Conservation (phyloP, 2,329 filamentous ascomycete species). For the Cladosporium sp. region DNA sequence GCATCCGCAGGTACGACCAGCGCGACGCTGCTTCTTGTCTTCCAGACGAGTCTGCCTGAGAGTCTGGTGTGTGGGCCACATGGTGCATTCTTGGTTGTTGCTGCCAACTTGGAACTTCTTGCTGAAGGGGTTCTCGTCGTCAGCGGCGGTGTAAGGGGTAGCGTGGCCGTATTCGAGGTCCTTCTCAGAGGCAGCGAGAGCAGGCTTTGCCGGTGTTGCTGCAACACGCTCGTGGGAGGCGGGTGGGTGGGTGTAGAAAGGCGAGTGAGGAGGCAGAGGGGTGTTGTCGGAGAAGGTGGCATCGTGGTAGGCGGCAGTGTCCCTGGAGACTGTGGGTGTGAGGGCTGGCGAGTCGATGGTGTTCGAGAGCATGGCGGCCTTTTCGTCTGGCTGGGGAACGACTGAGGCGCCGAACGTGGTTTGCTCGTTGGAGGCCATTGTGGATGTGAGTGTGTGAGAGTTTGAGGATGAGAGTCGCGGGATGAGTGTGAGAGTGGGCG, state of each 20-base stretch:
- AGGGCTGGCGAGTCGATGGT: slow-evolving; percentile 38
- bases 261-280: slow-evolving; percentile 41
- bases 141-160: slow-evolving; percentile 35
- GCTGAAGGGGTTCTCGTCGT: slow-evolving; percentile 40
- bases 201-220: slow-evolving; percentile 27
- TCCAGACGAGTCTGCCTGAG: slow-evolving; percentile 44
- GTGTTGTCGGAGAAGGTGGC: slow-evolving; percentile 34
- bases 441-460: not conserved
- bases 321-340: slow-evolving; percentile 35
- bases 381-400: slow-evolving; percentile 32
- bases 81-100: slow-evolving; percentile 50
- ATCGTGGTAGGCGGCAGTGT: slow-evolving; percentile 26
- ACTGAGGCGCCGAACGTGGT: slow-evolving; percentile 47
- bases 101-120: slow-evolving; percentile 43
- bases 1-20: slow-evolving; percentile 39
- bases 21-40: slow-evolving; percentile 36
- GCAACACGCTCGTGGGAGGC: slow-evolving; percentile 42
- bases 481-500: not conserved
- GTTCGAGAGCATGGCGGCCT: slow-evolving; percentile 32
- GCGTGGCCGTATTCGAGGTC: slow-evolving; percentile 40
- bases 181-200: slow-evolving; percentile 33
- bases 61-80: slow-evolving; percentile 53
- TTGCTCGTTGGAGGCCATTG: slow-evolving; percentile 13
- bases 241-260: slow-evolving; percentile 51
- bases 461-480: not conserved